A percentile compares a stretch with the other conserved stretches of the same genome.
phyloP scores from a whole-genome alignment of 1,284 basidiomycete genomes.

The Ceratobasidium sp. region DNA sequence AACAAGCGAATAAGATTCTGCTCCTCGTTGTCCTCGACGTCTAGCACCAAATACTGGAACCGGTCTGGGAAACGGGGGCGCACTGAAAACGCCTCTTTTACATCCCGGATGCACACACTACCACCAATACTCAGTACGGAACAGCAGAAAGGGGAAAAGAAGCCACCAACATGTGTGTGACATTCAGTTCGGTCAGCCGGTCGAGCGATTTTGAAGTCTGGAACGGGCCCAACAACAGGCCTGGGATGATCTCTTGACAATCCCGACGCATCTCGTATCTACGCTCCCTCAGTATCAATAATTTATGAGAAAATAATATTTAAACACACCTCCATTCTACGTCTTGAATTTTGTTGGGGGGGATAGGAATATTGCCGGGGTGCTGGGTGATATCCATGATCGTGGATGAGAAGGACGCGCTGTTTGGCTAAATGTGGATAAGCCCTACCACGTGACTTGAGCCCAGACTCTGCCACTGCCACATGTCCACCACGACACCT shows the following conservation, averaged over 20 bases:
- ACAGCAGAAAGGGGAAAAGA: conserved; percentile 3
- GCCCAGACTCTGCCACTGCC: conserved; percentile 48
- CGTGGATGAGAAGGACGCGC: conserved; percentile 25
- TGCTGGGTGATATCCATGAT: conserved; percentile 23
- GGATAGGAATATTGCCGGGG: conserved; percentile 1
- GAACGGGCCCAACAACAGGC: conserved; percentile 86
- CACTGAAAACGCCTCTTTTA: conserved; percentile 87
- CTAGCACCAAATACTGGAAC: conserved; percentile 83
- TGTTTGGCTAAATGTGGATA: conserved; percentile 37
- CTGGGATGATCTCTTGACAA: conserved; percentile 90
- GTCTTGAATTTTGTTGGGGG: conserved; percentile 17
- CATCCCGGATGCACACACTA: conserved; percentile 88
- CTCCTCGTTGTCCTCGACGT: conserved; percentile 91
- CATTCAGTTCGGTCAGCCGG: conserved; percentile 68
- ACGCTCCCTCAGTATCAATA: not conserved
- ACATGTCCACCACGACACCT: conserved; percentile 59
- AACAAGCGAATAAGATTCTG: conserved; percentile 89
- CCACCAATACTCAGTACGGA: not conserved
- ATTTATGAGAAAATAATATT: not conserved
- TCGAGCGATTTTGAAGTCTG: conserved; percentile 84
- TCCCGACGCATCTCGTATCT: conserved; percentile 96
- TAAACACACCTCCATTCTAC: conserved; percentile 40
- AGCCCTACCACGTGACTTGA: conserved; percentile 28
- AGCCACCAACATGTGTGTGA: conserved; percentile 86
- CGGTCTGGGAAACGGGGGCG: conserved; percentile 83